Evolutionary conservation across 2,329 filamentous ascomycete species (phyloP).

Genomic region (Trichoderma sp.): DNA sequence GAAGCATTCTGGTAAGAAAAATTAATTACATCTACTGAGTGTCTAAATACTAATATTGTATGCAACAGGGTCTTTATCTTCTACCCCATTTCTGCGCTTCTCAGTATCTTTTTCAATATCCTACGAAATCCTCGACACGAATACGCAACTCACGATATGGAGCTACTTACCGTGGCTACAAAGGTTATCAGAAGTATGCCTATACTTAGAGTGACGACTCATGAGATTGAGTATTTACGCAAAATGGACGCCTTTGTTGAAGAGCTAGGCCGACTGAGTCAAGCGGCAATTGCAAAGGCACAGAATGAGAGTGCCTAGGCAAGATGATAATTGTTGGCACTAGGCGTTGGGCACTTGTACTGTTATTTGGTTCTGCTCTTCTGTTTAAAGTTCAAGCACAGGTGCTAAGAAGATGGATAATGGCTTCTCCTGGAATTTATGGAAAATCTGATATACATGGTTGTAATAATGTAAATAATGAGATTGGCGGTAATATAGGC

Average conservation of each 20-base stretch:
- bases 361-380: neutral
- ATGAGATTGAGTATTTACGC: conserved; percentile 47
- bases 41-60: neutral
- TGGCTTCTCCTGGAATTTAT: neutral
- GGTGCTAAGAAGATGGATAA: neutral
- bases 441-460: neutral
- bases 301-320: neutral
- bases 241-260: conserved; percentile 49
- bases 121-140: conserved; percentile 52
- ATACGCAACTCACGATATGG: conserved; percentile 50
- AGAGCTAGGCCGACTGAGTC: conserved; percentile 49
- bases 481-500: neutral
- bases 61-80: conserved; percentile 55
- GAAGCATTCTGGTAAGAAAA: conserved; percentile 52
- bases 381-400: neutral
- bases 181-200: conserved; percentile 50
- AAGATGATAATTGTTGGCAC: neutral
- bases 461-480: neutral
- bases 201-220: conserved; percentile 35
- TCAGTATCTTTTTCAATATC: conserved; percentile 60
- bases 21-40: neutral
- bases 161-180: conserved; percentile 49
- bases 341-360: neutral
- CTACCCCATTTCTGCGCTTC: conserved; percentile 59
- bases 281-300: conserved; percentile 40